Conservation (phyloP, 345 rosid genomes). For the Citrus cavaleriei region DNA sequence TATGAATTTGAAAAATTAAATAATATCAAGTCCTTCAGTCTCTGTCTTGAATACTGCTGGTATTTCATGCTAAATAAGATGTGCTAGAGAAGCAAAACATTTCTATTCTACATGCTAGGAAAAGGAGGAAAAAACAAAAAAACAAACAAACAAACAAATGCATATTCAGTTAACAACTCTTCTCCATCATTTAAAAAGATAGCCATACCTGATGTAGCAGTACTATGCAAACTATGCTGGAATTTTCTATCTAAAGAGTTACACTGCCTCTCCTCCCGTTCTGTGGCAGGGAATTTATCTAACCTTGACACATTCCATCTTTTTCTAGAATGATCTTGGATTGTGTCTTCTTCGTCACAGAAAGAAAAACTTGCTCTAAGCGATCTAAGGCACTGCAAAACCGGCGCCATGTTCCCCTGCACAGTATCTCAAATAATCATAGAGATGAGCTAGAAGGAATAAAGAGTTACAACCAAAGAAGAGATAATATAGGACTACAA, state of each 20-base stretch:
- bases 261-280: neutral
- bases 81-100: neutral
- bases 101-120: neutral
- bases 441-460: conserved; percentile 3
- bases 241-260: conserved; percentile 5
- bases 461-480: neutral
- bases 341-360: conserved; percentile 32
- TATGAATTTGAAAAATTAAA: neutral
- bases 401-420: conserved; percentile 74
- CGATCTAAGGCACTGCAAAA: conserved; percentile 63
- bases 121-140: too few relatives aligned
- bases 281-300: conserved; percentile 9
- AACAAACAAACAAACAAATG: too few relatives aligned
- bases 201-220: conserved; percentile 9
- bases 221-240: neutral
- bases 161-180: neutral
- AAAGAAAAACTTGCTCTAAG: conserved; percentile 49
- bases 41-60: neutral
- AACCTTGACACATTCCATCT: conserved; percentile 46
- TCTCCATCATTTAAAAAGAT: neutral
- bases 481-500: neutral
- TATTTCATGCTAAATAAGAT: neutral
- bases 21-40: neutral
- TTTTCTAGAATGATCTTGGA: conserved; percentile 36
- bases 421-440: conserved; percentile 24